phyloP scores from a whole-genome alignment of 805 yeast genomes.

The Kodamaea sagamina region DNA sequence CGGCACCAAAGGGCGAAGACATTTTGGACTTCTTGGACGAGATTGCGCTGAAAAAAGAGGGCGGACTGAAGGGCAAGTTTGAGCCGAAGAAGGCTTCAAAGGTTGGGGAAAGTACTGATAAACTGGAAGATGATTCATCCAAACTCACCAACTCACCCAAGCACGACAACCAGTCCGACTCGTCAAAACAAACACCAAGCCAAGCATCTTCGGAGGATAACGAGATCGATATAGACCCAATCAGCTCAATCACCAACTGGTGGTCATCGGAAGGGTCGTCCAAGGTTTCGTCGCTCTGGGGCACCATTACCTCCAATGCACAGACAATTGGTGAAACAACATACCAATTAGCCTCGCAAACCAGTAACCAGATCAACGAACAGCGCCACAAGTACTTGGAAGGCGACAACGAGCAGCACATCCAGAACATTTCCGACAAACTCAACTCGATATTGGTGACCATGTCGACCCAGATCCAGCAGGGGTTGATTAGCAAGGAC shows the following conservation, averaged over 20 bases:
- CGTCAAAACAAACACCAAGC: background rate
- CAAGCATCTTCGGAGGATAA: background rate
- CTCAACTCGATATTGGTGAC: constrained; percentile 35
- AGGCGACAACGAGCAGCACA: constrained; percentile 28
- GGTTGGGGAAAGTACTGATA: background rate
- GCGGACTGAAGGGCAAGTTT: constrained; percentile 26
- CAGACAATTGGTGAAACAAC: constrained; percentile 51
- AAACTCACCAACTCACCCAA: too few species aligned
- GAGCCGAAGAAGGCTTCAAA: constrained; percentile 32
- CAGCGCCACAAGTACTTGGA: constrained; percentile 40
- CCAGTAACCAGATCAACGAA: constrained; percentile 42
- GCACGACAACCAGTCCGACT: too few species aligned
- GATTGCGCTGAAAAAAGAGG: constrained; percentile 59
- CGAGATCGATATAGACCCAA: constrained; percentile 13
- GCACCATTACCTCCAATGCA: constrained; percentile 58
- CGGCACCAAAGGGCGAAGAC: constrained; percentile 48
- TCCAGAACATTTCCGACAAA: constrained; percentile 27
- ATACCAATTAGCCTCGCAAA: constrained; percentile 48
- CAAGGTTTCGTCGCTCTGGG: constrained; percentile 69
- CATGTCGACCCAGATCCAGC: constrained; percentile 45
- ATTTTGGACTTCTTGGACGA: constrained; percentile 64
- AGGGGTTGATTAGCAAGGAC: constrained; percentile 60
- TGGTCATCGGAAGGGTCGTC: constrained; percentile 71
- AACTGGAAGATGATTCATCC: background rate
- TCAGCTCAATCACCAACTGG: constrained; percentile 57